Base-by-base conservation (phyloP, 331 rosid species). In the Malus hybrid region DNA sequence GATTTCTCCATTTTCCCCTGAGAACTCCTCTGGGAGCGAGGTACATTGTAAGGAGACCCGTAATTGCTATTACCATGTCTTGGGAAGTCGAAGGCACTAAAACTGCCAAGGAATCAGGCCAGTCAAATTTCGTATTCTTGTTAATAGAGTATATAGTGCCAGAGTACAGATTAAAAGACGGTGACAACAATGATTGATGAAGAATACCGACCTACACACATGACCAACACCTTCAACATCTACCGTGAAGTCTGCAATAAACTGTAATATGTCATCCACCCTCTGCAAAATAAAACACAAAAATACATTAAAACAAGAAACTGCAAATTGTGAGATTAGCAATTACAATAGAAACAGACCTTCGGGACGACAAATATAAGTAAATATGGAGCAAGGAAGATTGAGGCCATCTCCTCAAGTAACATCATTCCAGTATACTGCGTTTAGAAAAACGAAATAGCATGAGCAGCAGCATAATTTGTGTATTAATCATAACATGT, bases 1-100 rank as follows among this genome's bases (percentile, higher is more conserved):
- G 99, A 95, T 86, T 95, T 95, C 96, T 95, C 99, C 96, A 95
- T 83, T 83, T 95, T 95, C 74, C 99, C 99, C 63, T 92, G 99
- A 48, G 97, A 95, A 78, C 99, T 95, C 84, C 97, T 90, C 81
- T 74, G 78, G 14, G 48, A 14, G 33, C 77, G 77, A 72, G 85
- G 80, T 18, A 88, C 87, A 83, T 87, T 87, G 78, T 44, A 82
- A 29, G 97, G 90, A 28, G 97, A 90, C 39, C 93, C 97, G 63
- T 95, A 95, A 48, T 73, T 83, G 72, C 81, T 75, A 81, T 95
- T 95, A 67, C 99, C 99, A 74, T 95, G 97, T 56, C 80, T 87
- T 83, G 85, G 87, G 85, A 95, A 95, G 79, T 92, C 91, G 24
- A 95, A 92, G 86, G 71, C 29, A 53, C 99, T 87, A 72, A 87